A percentile compares a stretch with the other conserved stretches of the same genome.
Conservation (phyloP, 2,329 filamentous ascomycete genomes). For the Plectosphaerella plurivora region DNA sequence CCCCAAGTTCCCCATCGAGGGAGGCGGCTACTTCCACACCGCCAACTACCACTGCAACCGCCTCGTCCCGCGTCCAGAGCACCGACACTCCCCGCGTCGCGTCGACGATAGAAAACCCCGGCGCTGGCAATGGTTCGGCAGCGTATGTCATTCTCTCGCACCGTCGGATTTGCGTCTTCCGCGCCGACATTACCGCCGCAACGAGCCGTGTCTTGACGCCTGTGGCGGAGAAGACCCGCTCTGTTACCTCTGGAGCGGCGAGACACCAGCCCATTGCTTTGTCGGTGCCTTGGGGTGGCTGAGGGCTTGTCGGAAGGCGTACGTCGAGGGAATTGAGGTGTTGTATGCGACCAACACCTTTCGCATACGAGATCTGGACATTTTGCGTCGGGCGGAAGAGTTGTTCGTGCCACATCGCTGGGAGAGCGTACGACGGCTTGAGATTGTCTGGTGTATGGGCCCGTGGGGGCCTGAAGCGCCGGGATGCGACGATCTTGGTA, state of each 20-base stretch:
- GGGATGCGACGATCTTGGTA: no score
- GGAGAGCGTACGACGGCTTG: not conserved
- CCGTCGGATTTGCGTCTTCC: no score
- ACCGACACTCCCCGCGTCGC: not conserved
- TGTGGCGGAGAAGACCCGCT: not conserved
- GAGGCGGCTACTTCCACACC: not conserved
- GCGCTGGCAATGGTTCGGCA: conserved; percentile 6
- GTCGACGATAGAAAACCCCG: not conserved
- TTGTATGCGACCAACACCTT: conserved; percentile 10
- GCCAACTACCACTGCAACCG: not conserved
- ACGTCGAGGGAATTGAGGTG: conserved; percentile 8
- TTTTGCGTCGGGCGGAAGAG: not conserved
- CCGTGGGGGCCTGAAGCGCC: no score
- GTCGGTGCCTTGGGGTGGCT: conserved; percentile 9
- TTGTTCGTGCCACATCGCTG: conserved; percentile 1
- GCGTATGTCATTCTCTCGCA: conserved; percentile 3
- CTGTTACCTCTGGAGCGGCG: conserved; percentile 1
- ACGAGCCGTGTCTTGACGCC: not conserved
- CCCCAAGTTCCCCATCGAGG: not conserved
- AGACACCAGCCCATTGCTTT: conserved; percentile 3
- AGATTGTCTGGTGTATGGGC: not conserved
- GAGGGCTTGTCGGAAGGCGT: conserved; percentile 6
- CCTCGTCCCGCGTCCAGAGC: no score
- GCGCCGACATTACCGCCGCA: not conserved
- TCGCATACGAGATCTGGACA: conserved; percentile 5